Percentiles rank a stretch among this genome's conserved stretches.
These are phyloP conservation scores for Spergularia azorica DNA, from an alignment of 179 eudicot genomes.

Conservation along the genomic window DNA sequence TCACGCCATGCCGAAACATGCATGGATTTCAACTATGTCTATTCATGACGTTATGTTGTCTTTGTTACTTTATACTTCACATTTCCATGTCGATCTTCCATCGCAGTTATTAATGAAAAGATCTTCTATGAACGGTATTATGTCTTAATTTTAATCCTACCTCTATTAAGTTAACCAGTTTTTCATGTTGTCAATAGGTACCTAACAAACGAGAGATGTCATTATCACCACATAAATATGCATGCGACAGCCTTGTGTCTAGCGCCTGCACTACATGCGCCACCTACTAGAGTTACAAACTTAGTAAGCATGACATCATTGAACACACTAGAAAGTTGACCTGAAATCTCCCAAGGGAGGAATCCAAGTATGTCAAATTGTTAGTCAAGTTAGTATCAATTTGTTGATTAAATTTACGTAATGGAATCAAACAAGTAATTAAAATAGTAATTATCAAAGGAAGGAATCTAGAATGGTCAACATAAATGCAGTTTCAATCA, in stretches of 20 bases:
- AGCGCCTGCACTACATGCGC: too few species aligned
- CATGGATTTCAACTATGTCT: too few species aligned
- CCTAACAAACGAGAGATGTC: not conserved
- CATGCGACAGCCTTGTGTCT: too few species aligned
- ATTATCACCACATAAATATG: too few species aligned
- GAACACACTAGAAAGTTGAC: not conserved
- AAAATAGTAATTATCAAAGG: not conserved
- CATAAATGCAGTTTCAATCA: conserved; percentile 2
- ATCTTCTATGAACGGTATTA: too few species aligned
- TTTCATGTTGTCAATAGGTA: not conserved
- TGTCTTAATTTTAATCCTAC: too few species aligned
- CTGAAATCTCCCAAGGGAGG: not conserved
- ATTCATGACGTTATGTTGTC: too few species aligned
- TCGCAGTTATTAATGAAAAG: too few species aligned
- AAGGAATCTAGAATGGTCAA: conserved; percentile 17
- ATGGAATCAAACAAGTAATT: conserved; percentile 10
- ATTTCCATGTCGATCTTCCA: too few species aligned
- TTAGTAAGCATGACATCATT: not conserved
- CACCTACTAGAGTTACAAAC: too few species aligned
- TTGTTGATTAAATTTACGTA: conserved; percentile 1
- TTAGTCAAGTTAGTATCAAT: not conserved
- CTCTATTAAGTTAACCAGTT: not conserved
- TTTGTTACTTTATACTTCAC: too few species aligned
- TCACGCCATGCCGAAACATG: too few species aligned
- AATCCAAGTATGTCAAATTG: not conserved